Evolutionary conservation across 2,329 filamentous ascomycete genomes (phyloP).

Genomic region (Teratosphaeria gauchensis): DNA sequence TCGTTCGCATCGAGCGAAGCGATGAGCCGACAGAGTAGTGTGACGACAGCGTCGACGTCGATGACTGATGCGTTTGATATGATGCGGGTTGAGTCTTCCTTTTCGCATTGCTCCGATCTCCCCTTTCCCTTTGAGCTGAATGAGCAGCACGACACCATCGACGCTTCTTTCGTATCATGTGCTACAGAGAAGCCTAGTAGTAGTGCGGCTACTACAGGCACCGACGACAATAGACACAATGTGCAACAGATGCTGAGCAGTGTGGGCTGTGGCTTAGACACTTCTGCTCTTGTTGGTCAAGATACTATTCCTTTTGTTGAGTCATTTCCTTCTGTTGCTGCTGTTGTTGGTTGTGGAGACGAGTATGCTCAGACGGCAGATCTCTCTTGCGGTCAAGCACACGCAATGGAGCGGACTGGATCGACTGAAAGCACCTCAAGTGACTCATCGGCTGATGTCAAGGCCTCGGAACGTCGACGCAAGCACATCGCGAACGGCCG

Average conservation of each 20-base stretch:
- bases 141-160: conserved; percentile 3
- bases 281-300: conserved; percentile 12
- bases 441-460: conserved; percentile 8
- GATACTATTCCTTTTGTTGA: conserved; percentile 8
- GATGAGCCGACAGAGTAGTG: conserved; percentile 40
- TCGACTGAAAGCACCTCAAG: conserved; percentile 14
- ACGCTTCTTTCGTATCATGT: conserved; percentile 16
- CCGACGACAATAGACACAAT: conserved; percentile 12
- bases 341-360: conserved; percentile 7
- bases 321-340: conserved; percentile 8
- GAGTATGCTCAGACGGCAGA: conserved; percentile 10
- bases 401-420: conserved; percentile 15
- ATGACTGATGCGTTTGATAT: conserved; percentile 33
- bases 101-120: conserved; percentile 16
- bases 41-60: conserved; percentile 26
- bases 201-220: conserved; percentile 17
- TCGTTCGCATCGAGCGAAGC: conserved; percentile 19
- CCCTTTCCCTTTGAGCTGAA: conserved; percentile 11
- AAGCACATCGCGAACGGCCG: conserved; percentile 23
- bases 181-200: conserved; percentile 14
- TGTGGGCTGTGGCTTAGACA: conserved; percentile 15
- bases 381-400: conserved; percentile 3
- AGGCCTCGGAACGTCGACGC: conserved; percentile 17
- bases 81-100: conserved; percentile 35
- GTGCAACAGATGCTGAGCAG: conserved; percentile 14